A percentile compares a stretch with the other conserved stretches of the same genome.
Evolutionary conservation across 805 yeast genomes (phyloP).

Genomic region (Candida adriatica): DNA sequence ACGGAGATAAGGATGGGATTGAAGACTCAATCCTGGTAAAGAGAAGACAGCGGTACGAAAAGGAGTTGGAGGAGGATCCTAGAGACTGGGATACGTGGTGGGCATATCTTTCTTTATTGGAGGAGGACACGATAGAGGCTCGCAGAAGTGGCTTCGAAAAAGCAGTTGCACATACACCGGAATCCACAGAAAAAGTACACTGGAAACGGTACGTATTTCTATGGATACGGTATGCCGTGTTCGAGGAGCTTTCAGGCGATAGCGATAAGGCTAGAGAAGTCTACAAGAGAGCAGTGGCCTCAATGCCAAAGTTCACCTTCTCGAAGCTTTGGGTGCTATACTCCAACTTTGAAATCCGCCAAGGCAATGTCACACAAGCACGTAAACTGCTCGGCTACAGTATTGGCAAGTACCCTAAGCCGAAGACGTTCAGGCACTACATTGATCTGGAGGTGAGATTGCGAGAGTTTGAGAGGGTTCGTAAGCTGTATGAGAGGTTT

Average conservation of each 20-base stretch:
- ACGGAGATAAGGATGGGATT: constrained; percentile 49
- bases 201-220: constrained; percentile 71
- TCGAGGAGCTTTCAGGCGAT: constrained; percentile 48
- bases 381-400: constrained; percentile 67
- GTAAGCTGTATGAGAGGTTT: constrained; percentile 64
- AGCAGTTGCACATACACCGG: constrained; percentile 37
- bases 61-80: constrained; percentile 38
- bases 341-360: constrained; percentile 70
- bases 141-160: constrained; percentile 34
- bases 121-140: constrained; percentile 29
- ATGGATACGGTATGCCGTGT: constrained; percentile 61
- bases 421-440: constrained; percentile 53
- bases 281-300: constrained; percentile 42
- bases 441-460: constrained; percentile 58
- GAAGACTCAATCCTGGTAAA: constrained; percentile 46
- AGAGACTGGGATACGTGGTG: constrained; percentile 79
- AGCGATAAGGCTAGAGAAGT: constrained; percentile 38
- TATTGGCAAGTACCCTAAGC: constrained; percentile 61
- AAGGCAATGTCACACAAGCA: constrained; percentile 41
- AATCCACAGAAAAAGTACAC: constrained; percentile 26
- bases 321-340: constrained; percentile 67
- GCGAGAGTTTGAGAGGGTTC: constrained; percentile 75
- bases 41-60: constrained; percentile 50
- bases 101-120: constrained; percentile 51
- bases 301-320: constrained; percentile 63